Evolutionary conservation across 768 basidiomycete species (phyloP).

Genomic region (Naganishia vaughanmartiniae): DNA sequence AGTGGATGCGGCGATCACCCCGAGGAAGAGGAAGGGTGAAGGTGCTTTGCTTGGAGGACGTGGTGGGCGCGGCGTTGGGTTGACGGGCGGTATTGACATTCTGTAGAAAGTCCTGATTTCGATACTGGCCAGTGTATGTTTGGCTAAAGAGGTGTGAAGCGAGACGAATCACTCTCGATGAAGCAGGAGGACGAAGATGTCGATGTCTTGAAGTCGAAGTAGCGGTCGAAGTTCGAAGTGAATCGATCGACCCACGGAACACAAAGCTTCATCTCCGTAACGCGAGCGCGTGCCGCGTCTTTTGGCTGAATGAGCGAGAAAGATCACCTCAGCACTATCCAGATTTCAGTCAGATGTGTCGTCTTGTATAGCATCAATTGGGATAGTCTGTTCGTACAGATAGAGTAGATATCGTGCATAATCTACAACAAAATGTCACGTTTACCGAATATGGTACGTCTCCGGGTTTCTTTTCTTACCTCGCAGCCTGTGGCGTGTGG

Average conservation of each 20-base stretch:
- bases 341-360: not conserved
- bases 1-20: slow-evolving; percentile 9
- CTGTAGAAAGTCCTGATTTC: not conserved
- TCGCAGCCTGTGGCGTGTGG: not conserved
- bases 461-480: not conserved
- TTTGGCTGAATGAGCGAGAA: slow-evolving; percentile 22
- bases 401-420: not conserved
- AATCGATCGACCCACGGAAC: not conserved
- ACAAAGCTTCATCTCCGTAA: not conserved
- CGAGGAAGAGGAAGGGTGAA: slow-evolving; percentile 12
- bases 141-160: no score
- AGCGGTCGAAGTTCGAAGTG: not conserved
- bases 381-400: not conserved
- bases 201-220: not conserved
- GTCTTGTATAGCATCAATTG: not conserved
- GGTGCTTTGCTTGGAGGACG: not conserved
- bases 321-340: slow-evolving; percentile 10
- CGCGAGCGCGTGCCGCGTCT: slow-evolving; percentile 16
- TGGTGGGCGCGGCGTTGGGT: slow-evolving; percentile 10
- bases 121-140: no score
- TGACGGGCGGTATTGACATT: not conserved
- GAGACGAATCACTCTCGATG: no score
- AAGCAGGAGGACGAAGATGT: no score
- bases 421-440: slow-evolving; percentile 6
- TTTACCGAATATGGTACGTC: slow-evolving; percentile 20